Base-by-base conservation (phyloP, 2,329 filamentous ascomycete genomes). In the Epichloe brachyelytri region DNA sequence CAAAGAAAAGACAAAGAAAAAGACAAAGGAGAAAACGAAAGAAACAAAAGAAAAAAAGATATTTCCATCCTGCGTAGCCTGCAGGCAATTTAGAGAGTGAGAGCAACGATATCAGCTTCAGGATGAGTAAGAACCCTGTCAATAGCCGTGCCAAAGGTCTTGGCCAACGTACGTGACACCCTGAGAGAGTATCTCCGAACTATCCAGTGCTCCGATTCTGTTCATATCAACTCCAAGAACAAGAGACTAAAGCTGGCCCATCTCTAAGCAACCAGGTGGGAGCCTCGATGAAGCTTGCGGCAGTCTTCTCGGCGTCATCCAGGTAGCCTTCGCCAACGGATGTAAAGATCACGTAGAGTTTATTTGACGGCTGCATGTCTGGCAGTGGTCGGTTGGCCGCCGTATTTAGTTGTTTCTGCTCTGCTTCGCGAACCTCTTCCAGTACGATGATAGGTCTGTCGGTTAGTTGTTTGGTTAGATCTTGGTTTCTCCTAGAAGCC, bases 291-390 rank as follows among this genome's bases (percentile, higher is more conserved):
- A 60, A 79, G 0, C 65, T 63, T 20, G 66, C 67, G 2, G 62
- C 59, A 0, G 76, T 79, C 54, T 73, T 73, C 15, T 61, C 60
- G 0, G 63, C 57, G n/a, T 75, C 68, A 40, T 73, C 68, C 15
- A 77, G 61, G 52, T 80, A 79, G 10, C 72, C 74, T 22, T 68
- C 61, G 12, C 69, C 74, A 14, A 80, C 61, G 12, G 57, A 59
- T 6, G 57, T 58, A 48, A 54, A 56, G n/a, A 55, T 44, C 11
- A 56, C 39, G 40, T 51, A 56, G 14, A 51, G 22, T 20, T 19
- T 45, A 19, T 44, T n/a, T 3, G 3, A 15, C 19, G 51, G 43
- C 17, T 43, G 11, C 3, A 36, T n/a, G 8, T 15, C 15, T 4
- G 30, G 39, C 14, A 44, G 46, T 7, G 14, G 5, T 22, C 5